A percentile compares a stretch with the other conserved stretches of the same genome.
Evolutionary conservation across 805 yeast species (phyloP).

Genomic region (Lachancea mirantina): DNA sequence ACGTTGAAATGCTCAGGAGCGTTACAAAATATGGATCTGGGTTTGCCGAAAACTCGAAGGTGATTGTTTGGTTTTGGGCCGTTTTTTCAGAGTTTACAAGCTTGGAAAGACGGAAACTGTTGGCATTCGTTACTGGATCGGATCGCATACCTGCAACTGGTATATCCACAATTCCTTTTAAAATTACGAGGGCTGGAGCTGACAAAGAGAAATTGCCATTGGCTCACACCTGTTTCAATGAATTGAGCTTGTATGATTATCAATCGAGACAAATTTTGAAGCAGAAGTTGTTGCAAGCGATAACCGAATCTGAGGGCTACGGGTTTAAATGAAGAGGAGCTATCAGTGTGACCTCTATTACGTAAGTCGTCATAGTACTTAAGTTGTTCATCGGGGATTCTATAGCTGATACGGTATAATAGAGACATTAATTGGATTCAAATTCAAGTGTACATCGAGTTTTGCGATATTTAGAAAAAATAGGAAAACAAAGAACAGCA

Average conservation of each 20-base stretch:
- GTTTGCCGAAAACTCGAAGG: slow-evolving; percentile 31
- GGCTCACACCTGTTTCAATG: slow-evolving; percentile 94
- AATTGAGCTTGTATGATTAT: slow-evolving; percentile 70
- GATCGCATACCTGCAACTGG: slow-evolving; percentile 94
- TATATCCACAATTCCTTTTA: slow-evolving; percentile 62
- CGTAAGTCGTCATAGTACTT: no score
- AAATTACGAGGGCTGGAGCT: slow-evolving; percentile 49
- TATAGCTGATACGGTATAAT: no score
- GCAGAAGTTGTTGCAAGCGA: slow-evolving; percentile 57
- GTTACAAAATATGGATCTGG: slow-evolving; percentile 74
- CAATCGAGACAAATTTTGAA: slow-evolving; percentile 44
- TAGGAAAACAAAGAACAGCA: no score
- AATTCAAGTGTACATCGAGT: no score
- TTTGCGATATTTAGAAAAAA: no score
- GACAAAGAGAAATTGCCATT: slow-evolving; percentile 51
- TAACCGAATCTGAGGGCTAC: slow-evolving; percentile 79
- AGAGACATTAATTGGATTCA: no score
- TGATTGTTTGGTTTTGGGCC: slow-evolving; percentile 85
- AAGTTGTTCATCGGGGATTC: no score
- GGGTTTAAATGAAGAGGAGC: slow-evolving; percentile 58
- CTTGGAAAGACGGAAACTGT: slow-evolving; percentile 50
- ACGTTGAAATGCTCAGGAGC: slow-evolving; percentile 56
- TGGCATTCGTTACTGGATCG: slow-evolving; percentile 81
- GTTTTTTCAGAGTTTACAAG: slow-evolving; percentile 44
- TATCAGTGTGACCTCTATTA: no score